Percentiles rank a stretch among this genome's conserved stretches.
phyloP scores from a whole-genome alignment of 352 stramenopile genomes.

The Phytopythium ostracodes region DNA sequence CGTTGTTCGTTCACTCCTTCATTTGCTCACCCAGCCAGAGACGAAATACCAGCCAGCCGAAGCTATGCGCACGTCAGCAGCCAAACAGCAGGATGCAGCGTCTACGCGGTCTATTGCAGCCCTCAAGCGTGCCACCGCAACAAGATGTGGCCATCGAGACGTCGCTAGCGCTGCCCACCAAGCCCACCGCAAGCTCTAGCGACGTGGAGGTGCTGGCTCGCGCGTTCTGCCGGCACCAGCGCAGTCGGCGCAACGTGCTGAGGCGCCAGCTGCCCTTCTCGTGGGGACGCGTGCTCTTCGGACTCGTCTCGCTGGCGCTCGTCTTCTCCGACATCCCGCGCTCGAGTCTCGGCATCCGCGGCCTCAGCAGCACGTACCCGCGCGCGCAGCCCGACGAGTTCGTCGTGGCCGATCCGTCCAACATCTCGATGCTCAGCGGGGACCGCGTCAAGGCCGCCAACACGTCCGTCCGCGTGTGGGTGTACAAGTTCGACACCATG shows the following conservation, averaged over 20 bases:
- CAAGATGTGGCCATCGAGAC: too few relatives aligned
- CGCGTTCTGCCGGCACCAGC: background rate
- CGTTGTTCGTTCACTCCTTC: too few relatives aligned
- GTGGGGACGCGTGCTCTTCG: conserved; percentile 17
- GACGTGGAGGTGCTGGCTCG: background rate
- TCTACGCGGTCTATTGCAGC: too few relatives aligned
- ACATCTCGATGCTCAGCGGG: conserved; percentile 20
- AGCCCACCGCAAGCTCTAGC: background rate
- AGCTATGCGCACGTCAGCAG: too few relatives aligned
- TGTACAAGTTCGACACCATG: conserved; percentile 35
- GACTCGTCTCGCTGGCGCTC: conserved; percentile 22
- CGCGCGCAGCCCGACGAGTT: conserved; percentile 26
- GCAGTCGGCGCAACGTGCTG: conserved; percentile 12
- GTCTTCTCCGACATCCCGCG: conserved; percentile 30
- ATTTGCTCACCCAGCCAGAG: too few relatives aligned
- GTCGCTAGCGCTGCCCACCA: too few relatives aligned
- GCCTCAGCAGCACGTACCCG: conserved; percentile 14
- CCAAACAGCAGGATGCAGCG: too few relatives aligned
- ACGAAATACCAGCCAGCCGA: too few relatives aligned
- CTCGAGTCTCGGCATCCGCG: conserved; percentile 20
- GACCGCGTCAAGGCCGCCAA: conserved; percentile 13
- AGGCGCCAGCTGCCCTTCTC: conserved; percentile 23
- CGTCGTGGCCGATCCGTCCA: conserved; percentile 20
- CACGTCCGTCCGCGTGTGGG: conserved; percentile 17
- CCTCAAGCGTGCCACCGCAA: too few relatives aligned